Conservation (phyloP, 2,329 filamentous ascomycete species). For the Beauveria brongniartii region DNA sequence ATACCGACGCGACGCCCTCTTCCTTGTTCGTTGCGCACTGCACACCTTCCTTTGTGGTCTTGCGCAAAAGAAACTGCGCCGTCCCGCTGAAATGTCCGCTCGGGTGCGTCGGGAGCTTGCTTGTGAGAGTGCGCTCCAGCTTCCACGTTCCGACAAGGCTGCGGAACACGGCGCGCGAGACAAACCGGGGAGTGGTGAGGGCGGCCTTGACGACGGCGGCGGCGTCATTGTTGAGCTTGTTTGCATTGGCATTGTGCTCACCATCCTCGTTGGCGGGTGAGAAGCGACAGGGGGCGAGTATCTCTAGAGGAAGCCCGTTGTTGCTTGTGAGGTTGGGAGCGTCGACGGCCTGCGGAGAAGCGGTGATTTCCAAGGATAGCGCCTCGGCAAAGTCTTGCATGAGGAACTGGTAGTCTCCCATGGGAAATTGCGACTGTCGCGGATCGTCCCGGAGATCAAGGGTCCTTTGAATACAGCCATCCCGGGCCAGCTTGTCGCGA, state of each 20-base stretch:
- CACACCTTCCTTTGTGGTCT: slow-evolving; percentile 47
- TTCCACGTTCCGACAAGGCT: slow-evolving; percentile 64
- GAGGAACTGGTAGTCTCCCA: slow-evolving; percentile 72
- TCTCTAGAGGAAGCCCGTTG: slow-evolving; percentile 36
- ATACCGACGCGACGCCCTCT: not conserved
- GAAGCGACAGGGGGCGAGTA: slow-evolving; percentile 51
- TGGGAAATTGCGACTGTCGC: slow-evolving; percentile 63
- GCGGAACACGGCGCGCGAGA: slow-evolving; percentile 60
- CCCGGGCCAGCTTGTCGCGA: slow-evolving; percentile 31
- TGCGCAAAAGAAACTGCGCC: slow-evolving; percentile 55
- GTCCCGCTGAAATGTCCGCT: slow-evolving; percentile 58
- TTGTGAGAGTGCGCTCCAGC: slow-evolving; percentile 48
- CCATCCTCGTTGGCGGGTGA: slow-evolving; percentile 28
- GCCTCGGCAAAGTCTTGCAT: slow-evolving; percentile 62
- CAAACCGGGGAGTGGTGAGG: slow-evolving; percentile 40
- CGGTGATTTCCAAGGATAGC: slow-evolving; percentile 40
- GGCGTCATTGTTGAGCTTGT: slow-evolving; percentile 38
- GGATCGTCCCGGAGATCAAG: slow-evolving; percentile 43
- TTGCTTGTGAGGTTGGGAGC: slow-evolving; percentile 30
- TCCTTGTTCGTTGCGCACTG: slow-evolving; percentile 20
- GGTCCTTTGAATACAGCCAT: slow-evolving; percentile 38
- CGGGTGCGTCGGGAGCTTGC: slow-evolving; percentile 48
- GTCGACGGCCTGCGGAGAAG: slow-evolving; percentile 21
- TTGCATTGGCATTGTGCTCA: slow-evolving; percentile 30
- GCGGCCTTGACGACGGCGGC: slow-evolving; percentile 33